phyloP scores from a whole-genome alignment of 1,284 basidiomycete species.

The Schizopora paradoxa region DNA sequence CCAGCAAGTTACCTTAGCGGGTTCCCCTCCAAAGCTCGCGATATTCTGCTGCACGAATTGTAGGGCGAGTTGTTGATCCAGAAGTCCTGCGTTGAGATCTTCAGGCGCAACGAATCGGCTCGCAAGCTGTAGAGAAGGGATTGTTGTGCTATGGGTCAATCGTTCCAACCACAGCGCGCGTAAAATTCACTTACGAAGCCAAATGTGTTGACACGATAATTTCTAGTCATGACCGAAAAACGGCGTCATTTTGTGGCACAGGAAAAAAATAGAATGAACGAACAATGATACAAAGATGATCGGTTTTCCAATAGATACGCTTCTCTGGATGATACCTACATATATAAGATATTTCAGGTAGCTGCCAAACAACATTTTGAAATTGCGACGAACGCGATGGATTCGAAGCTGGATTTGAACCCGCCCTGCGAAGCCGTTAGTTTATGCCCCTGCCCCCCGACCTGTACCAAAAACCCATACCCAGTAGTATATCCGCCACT shows the following conservation, averaged over 20 bases:
- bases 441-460: too few species aligned
- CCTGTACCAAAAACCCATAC: too few species aligned
- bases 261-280: conserved; percentile 50
- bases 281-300: conserved; percentile 29
- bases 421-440: too few species aligned
- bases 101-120: conserved; percentile 48
- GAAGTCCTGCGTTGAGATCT: conserved; percentile 37
- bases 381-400: neutral
- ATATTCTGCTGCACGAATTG: conserved; percentile 55
- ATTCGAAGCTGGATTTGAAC: conserved; percentile 20
- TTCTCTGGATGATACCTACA: neutral
- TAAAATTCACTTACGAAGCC: conserved; percentile 39
- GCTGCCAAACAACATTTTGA: too few species aligned
- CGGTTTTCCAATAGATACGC: conserved; percentile 21
- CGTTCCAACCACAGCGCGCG: neutral
- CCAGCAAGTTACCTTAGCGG: conserved; percentile 45
- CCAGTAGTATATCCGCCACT: too few species aligned
- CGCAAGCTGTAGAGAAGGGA: conserved; percentile 35
- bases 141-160: conserved; percentile 16
- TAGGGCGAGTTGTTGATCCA: conserved; percentile 48
- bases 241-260: conserved; percentile 34
- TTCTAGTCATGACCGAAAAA: conserved; percentile 48
- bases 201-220: conserved; percentile 48
- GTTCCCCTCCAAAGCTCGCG: conserved; percentile 57
- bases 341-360: neutral